These are phyloP conservation scores for Cyberlindnera bimundalis DNA, from an alignment of 805 yeast genomes.

Conservation along the genomic window DNA sequence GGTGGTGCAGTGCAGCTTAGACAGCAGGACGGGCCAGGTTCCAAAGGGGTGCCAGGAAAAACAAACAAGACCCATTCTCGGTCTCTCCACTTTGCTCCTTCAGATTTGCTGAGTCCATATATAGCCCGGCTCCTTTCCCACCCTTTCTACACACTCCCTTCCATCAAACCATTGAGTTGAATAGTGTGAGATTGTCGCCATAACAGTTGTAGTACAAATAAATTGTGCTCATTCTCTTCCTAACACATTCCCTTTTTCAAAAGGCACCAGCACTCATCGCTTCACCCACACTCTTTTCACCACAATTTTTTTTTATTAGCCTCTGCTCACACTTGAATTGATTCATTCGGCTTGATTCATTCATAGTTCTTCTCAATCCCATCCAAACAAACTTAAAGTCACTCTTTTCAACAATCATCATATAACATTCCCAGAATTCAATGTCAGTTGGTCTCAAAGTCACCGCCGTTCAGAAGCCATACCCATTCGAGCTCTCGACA, in stretches of 20 bases:
- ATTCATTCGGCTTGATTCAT: too few species aligned
- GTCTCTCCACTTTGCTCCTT: conserved; percentile 1
- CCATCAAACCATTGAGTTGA: background rate
- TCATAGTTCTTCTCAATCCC: background rate
- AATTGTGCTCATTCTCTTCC: background rate
- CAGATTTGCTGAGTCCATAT: conserved; percentile 1
- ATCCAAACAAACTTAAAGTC: background rate
- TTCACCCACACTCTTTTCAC: background rate
- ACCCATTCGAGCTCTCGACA: conserved; percentile 47
- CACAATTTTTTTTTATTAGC: background rate
- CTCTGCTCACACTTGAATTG: background rate
- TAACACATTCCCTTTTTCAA: background rate
- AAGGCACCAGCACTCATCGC: too few species aligned
- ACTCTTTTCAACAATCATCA: background rate
- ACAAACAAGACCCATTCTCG: conserved; percentile 8
- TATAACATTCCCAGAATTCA: background rate
- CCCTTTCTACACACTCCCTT: background rate
- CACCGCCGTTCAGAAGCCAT: conserved; percentile 44
- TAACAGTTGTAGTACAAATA: too few species aligned
- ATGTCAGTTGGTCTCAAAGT: conserved; percentile 34
- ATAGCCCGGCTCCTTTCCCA: conserved; percentile 3
- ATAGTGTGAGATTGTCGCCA: too few species aligned
- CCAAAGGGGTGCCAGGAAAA: conserved; percentile 4
- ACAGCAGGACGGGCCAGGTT: conserved; percentile 1
- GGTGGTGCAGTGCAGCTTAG: background rate